Conservation (phyloP, 2,329 filamentous ascomycete genomes). For the Ceratocystiopsis minuta region DNA sequence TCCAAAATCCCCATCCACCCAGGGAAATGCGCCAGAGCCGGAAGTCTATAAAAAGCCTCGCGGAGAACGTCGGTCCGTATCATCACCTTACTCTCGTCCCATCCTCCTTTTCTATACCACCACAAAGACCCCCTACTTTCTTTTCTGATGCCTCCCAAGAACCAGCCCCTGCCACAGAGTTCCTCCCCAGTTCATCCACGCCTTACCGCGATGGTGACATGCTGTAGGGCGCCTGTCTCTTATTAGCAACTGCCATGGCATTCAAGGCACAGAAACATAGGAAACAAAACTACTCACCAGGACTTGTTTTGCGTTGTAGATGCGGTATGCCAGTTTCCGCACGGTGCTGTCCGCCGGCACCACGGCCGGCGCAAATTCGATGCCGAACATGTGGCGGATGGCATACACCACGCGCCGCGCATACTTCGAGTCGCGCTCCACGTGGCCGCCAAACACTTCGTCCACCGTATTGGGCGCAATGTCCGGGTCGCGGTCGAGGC, state of each 20-base stretch:
- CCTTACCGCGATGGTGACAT: slow-evolving; percentile 38
- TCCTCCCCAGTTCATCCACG: neutral
- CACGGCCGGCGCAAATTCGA: slow-evolving; percentile 85
- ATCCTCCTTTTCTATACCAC: too few species aligned
- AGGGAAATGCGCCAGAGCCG: too few species aligned
- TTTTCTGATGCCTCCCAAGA: too few species aligned
- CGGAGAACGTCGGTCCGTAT: too few species aligned
- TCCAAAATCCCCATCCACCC: too few species aligned
- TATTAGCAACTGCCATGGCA: neutral
- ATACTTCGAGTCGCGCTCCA: slow-evolving; percentile 78
- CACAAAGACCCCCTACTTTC: too few species aligned
- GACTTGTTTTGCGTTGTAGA: slow-evolving; percentile 91
- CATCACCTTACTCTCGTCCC: too few species aligned
- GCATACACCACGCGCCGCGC: slow-evolving; percentile 83
- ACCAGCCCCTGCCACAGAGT: too few species aligned
- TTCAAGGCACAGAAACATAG: neutral
- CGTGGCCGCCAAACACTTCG: slow-evolving; percentile 67
- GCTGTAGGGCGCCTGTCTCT: slow-evolving; percentile 46
- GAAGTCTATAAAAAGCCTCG: too few species aligned
- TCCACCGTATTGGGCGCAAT: slow-evolving; percentile 67
- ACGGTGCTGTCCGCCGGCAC: slow-evolving; percentile 86
- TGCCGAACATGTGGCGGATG: slow-evolving; percentile 89
- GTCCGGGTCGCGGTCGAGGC: slow-evolving; percentile 78
- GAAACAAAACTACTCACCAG: slow-evolving; percentile 40
- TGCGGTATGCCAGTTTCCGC: slow-evolving; percentile 77